Evolutionary conservation across 257 asterid species (phyloP).

Genomic region (Coffea canephora): DNA sequence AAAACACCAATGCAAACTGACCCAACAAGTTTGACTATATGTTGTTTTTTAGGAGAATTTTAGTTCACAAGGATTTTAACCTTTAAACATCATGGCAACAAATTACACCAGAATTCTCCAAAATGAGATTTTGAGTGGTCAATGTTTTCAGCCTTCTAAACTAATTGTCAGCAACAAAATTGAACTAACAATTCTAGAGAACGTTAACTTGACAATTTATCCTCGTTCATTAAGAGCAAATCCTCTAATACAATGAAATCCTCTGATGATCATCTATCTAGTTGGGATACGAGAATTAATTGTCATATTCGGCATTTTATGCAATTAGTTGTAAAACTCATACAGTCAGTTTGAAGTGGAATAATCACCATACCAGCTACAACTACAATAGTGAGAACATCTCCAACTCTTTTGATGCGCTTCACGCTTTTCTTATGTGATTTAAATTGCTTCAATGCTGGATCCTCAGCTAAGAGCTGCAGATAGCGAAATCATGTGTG

Average conservation of each 20-base stretch:
- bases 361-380: conserved; percentile 61
- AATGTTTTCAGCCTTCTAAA: neutral
- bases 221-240: neutral
- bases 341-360: neutral
- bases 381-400: conserved; percentile 59
- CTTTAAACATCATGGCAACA: neutral
- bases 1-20: neutral
- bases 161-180: no score
- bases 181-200: neutral
- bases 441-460: conserved; percentile 63
- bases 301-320: neutral
- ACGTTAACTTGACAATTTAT: neutral
- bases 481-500: conserved; percentile 25
- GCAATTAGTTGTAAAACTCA: neutral
- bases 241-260: neutral
- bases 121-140: neutral
- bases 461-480: conserved; percentile 75
- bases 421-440: conserved; percentile 58
- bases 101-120: no score
- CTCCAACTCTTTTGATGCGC: conserved; percentile 60
- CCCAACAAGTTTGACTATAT: neutral
- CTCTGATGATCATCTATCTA: neutral
- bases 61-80: neutral
- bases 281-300: neutral
- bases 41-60: neutral